Conservation (phyloP, 75 land plant genomes). For the Picea glauca region DNA sequence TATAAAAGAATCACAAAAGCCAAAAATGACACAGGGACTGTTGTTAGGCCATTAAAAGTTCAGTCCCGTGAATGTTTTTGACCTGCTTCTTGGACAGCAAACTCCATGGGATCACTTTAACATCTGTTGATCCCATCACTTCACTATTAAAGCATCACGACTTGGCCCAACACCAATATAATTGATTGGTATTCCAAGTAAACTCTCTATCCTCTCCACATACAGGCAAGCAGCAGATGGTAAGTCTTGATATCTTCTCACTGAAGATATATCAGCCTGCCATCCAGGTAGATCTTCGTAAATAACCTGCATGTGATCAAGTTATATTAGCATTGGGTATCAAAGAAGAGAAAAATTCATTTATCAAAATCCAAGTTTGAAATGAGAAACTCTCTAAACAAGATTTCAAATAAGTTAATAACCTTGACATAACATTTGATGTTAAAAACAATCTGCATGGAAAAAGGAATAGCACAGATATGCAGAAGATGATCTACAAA, state of each 20-base stretch:
- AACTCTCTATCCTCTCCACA: slow-evolving; percentile 83
- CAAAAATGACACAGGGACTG: too few relatives aligned
- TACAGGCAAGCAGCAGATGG: slow-evolving; percentile 74
- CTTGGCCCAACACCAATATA: slow-evolving; percentile 97
- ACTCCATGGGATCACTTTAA: too few relatives aligned
- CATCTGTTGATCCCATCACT: background rate
- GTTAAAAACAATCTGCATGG: too few relatives aligned
- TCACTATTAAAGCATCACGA: slow-evolving; percentile 86
- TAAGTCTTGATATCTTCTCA: slow-evolving; percentile 70
- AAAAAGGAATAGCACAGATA: too few relatives aligned
- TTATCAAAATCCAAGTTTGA: background rate
- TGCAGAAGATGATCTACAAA: too few relatives aligned
- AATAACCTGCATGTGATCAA: slow-evolving; percentile 49
- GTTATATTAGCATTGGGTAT: background rate
- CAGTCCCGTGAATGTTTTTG: too few relatives aligned
- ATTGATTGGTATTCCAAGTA: slow-evolving; percentile 73
- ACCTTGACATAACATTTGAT: too few relatives aligned
- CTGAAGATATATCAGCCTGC: slow-evolving; percentile 68
- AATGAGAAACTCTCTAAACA: background rate
- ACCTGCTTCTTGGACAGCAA: too few relatives aligned
- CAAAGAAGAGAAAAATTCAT: background rate
- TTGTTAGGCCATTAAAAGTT: too few relatives aligned
- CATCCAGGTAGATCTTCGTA: slow-evolving; percentile 91
- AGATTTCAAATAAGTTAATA: too few relatives aligned
- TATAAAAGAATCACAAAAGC: too few relatives aligned